Base-by-base conservation (phyloP, 805 yeast species). In the Myxozyma sirexii region DNA sequence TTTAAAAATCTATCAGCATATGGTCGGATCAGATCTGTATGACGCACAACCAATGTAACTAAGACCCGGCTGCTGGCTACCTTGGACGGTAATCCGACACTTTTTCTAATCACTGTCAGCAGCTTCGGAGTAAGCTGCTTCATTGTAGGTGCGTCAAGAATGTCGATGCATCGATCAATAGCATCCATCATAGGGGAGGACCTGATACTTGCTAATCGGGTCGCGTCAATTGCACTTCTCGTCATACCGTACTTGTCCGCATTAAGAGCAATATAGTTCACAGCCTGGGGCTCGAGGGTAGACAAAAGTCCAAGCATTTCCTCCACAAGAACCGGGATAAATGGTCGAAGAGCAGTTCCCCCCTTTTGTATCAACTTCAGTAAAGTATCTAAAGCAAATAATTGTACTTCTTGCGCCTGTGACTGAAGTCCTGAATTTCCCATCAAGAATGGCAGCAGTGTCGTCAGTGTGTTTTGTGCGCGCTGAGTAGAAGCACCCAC, bases 31-130 rank as follows among this genome's bases (percentile, higher is more conserved):
- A 75, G 61, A 6, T 72, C 69, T 0, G 83, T 76, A 66, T 87
- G 85, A 62, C 86, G 81, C 10, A 83, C 75, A 0, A 88, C 81
- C 48, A 90, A 71, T 19, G 83, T 79, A 6, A 86, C 89, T 10
- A 92, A 71, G 0, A 91, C 85, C 62, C 84, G 81, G 4, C 96
- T 83, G 0, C 93, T 91, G 24, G 92, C 90, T 0, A 88, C 90
- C 69, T 93, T 90, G 0, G 97, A 90, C 0, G 98, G 97, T 13
- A 94, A 76, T 0, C 98, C 98, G 21, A 92, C 88, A 0, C 96
- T 82, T 57, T 77, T 80, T 61, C 84, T 84, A 7, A 89, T 82
- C 1, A 90, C 81, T 21, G 74, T 69, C 23, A 81, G 80, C 29
- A 90, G 74, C 39, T 75, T 76, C 1, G 75, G 76, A 2, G 88